Base-by-base conservation (phyloP, 805 yeast species). In the Candida ascalaphidarum region DNA sequence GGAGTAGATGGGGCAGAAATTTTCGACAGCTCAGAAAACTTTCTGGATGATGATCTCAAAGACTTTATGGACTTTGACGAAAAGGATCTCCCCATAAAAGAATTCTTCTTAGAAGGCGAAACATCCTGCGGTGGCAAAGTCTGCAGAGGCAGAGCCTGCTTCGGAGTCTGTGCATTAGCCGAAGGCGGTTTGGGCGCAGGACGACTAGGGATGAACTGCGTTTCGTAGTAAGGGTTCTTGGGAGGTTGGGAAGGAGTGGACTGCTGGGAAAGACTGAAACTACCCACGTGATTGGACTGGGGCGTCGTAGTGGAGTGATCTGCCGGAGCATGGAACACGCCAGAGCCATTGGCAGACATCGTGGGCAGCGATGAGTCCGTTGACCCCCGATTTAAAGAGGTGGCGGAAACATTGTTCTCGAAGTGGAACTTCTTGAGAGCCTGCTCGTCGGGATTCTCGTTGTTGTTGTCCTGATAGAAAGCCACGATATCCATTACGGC, bases 401-500 rank as follows among this genome's bases (percentile, higher is more conserved):
- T n/a, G n/a, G n/a, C n/a, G n/a, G n/a, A n/a, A n/a, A n/a, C n/a
- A 18, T 33, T 37, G 23, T 46, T 37, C 15, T 42, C 52, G 26
- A 46, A 52, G 27, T 56, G 48, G 44, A 65, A 65, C 34, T 65
- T 65, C 39, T 52, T 58, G 39, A 65, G 61, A 5, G 68, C 67
- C 8, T 39, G 39, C 30, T 62, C 68, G 24, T 65, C 69, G 2
- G 58, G 46, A 33, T 60, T 59, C 23, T 64, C 69, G 36, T 53
- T 58, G 6, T 6, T 7, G 7, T 58, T 48, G 39, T 77, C 81
- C 44, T 77, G 83, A 52, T 85, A 85, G 48, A 85, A 85, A 24
- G 83, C 85, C 16, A 85, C 85, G 34, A 83, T 86, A 45, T 85
- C 94, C 68, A 81, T 81, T 4, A 92, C 95, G 1, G 95, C 96